These are phyloP conservation scores for Xylaria cubensis DNA, from an alignment of 495 filamentous ascomycete genomes.

Conservation along the genomic window DNA sequence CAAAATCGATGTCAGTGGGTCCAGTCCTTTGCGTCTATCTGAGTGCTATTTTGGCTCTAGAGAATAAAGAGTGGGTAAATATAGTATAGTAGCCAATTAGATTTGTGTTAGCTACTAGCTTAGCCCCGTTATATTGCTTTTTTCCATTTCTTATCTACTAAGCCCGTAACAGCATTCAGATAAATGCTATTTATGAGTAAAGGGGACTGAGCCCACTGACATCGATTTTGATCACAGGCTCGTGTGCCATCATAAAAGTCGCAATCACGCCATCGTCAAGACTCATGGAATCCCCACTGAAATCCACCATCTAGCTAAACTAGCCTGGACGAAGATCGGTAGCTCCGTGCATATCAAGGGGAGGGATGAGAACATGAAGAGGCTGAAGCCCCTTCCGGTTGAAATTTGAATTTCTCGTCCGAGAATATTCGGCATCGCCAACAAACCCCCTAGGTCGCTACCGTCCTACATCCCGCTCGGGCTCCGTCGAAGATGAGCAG, in stretches of 20 bases:
- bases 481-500: conserved; percentile 13
- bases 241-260: background rate
- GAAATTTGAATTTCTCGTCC: background rate
- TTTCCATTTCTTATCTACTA: no score
- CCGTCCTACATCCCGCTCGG: background rate
- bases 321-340: background rate
- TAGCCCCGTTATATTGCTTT: no score
- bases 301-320: background rate
- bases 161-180: no score
- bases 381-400: background rate
- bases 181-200: no score
- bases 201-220: no score
- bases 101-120: no score
- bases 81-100: no score
- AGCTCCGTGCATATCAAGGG: background rate
- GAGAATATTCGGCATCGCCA: background rate
- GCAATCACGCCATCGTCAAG: conserved; percentile 10
- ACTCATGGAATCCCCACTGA: background rate
- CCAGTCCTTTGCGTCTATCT: no score
- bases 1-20: background rate
- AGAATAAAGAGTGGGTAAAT: no score
- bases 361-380: background rate
- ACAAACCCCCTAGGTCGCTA: background rate
- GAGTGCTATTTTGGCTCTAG: no score
- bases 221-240: no score